A percentile compares a stretch with the other conserved stretches of the same genome.
phyloP scores from a whole-genome alignment of 305 asterid species.

The Ilex paraguariensis region DNA sequence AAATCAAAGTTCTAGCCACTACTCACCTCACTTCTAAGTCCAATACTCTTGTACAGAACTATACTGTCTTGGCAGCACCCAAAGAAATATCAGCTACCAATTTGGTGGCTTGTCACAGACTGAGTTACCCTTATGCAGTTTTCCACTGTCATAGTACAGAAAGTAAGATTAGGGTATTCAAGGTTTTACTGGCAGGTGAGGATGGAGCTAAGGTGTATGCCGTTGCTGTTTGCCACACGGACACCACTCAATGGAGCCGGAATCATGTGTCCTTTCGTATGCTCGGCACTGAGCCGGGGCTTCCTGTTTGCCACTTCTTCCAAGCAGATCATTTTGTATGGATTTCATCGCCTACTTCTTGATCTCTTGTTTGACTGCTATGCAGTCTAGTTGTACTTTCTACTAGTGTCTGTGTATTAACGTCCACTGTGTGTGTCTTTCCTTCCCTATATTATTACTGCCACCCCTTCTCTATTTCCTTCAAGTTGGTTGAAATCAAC shows the following conservation, averaged over 20 bases:
- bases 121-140: constrained; percentile 68
- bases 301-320: constrained; percentile 67
- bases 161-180: constrained; percentile 43
- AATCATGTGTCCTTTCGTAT: constrained; percentile 57
- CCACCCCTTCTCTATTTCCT: not conserved
- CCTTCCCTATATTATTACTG: no score
- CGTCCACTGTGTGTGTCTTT: no score
- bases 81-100: constrained; percentile 34
- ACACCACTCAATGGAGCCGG: constrained; percentile 64
- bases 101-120: constrained; percentile 60
- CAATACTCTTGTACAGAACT: constrained; percentile 32
- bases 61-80: constrained; percentile 28
- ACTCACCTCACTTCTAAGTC: constrained; percentile 25
- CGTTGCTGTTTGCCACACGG: constrained; percentile 77
- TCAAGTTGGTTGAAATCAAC: no score
- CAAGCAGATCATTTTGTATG: constrained; percentile 68
- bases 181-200: constrained; percentile 43
- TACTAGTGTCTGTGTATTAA: no score
- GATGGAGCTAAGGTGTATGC: constrained; percentile 54
- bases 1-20: constrained; percentile 37
- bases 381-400: no score
- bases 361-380: no score
- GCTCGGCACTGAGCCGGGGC: constrained; percentile 57
- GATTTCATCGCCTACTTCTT: constrained; percentile 25
- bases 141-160: constrained; percentile 63